A percentile compares a stretch with the other conserved stretches of the same genome.
Evolutionary conservation across 2,329 filamentous ascomycete genomes (phyloP).

Genomic region (Epichloe hybrida): DNA sequence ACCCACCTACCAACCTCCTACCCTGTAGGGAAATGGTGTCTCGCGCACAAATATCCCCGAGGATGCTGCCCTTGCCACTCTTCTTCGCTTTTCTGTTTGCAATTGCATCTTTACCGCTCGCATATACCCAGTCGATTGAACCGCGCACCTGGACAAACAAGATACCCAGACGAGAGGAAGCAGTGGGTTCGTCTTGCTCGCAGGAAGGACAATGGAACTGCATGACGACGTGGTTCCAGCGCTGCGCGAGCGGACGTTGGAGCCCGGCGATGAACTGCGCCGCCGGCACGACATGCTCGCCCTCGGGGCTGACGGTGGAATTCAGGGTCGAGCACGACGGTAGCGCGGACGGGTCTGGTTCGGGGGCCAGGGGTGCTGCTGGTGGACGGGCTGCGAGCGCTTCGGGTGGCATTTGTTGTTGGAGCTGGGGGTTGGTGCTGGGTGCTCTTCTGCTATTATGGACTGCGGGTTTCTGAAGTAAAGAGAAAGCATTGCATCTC

Average conservation of each 20-base stretch:
- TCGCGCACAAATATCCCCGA: background rate
- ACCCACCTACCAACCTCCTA: too few relatives aligned
- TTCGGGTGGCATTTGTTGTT: background rate
- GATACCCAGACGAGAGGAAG: conserved; percentile 13
- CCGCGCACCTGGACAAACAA: background rate
- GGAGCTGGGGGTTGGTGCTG: background rate
- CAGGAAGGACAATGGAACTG: conserved; percentile 43
- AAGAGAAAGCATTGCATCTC: too few relatives aligned
- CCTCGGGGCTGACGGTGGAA: conserved; percentile 27
- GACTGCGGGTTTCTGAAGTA: background rate
- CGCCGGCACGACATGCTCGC: conserved; percentile 31
- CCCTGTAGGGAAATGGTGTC: too few relatives aligned
- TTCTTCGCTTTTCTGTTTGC: too few relatives aligned
- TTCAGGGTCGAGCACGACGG: conserved; percentile 23
- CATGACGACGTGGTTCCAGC: conserved; percentile 34
- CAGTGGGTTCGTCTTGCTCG: conserved; percentile 26
- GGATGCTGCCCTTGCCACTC: too few relatives aligned
- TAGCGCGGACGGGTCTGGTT: conserved; percentile 5
- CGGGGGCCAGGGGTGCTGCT: background rate
- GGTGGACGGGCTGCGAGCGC: background rate
- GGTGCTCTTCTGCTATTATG: background rate
- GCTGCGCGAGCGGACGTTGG: conserved; percentile 35
- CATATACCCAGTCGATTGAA: background rate
- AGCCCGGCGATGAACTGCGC: conserved; percentile 29
- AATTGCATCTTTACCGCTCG: background rate